Percentiles rank a stretch among this genome's conserved stretches.
Evolutionary conservation across 2,329 filamentous ascomycete species (phyloP).

Genomic region (Aureobasidium sp.): DNA sequence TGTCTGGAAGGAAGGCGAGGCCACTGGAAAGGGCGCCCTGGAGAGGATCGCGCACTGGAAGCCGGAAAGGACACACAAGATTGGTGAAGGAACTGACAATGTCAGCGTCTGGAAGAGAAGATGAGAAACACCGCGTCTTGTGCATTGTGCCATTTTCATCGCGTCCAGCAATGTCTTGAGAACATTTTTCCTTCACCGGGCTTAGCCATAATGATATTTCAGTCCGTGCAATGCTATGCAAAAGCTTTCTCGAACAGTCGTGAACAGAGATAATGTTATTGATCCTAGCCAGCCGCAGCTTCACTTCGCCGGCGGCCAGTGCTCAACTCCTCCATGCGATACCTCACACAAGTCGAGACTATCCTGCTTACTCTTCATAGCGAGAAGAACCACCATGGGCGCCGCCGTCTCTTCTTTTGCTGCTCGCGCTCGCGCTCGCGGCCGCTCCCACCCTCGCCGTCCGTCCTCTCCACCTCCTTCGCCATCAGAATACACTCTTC

Average conservation of each 20-base stretch:
- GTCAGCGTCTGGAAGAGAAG: constrained; percentile 38
- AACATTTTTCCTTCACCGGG: too few species aligned
- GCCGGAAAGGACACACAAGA: constrained; percentile 48
- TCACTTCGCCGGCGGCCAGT: background rate
- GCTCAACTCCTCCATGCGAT: background rate
- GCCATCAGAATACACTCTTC: background rate
- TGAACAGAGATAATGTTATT: background rate
- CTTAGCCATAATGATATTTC: too few species aligned
- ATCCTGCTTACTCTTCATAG: background rate
- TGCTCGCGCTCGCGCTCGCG: background rate
- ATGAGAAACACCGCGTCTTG: background rate
- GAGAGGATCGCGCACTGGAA: constrained; percentile 45
- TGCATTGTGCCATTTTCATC: too few species aligned
- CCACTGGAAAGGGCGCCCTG: constrained; percentile 35
- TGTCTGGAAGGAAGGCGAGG: constrained; percentile 27
- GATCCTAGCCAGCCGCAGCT: background rate
- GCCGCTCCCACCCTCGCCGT: background rate
- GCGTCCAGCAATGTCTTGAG: background rate
- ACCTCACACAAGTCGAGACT: background rate
- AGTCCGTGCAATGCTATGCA: background rate
- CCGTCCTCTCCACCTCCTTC: background rate
- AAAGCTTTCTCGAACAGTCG: background rate
- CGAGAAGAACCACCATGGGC: background rate
- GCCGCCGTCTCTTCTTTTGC: background rate
- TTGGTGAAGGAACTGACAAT: constrained; percentile 44